phyloP scores from a whole-genome alignment of 805 yeast species.

The Dipodascopsis tothii region DNA sequence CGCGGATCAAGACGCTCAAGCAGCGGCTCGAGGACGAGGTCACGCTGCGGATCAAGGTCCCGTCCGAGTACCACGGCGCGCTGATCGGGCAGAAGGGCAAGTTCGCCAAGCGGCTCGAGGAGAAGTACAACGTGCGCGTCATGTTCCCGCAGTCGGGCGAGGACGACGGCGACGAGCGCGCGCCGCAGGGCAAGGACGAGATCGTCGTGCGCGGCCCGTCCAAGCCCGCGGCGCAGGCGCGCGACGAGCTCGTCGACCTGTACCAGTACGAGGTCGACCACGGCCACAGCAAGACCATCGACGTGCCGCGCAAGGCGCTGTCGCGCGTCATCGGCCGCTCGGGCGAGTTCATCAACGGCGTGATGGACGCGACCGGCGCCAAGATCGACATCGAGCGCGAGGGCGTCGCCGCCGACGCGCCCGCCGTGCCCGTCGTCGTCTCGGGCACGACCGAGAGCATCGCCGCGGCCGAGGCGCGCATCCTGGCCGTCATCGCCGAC shows the following conservation, averaged over 20 bases:
- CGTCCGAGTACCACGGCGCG: conserved; percentile 68
- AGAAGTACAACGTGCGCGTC: conserved; percentile 75
- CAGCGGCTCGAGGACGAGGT: conserved; percentile 79
- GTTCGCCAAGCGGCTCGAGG: conserved; percentile 76
- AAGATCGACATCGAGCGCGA: conserved; percentile 37
- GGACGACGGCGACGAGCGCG: conserved; percentile 8
- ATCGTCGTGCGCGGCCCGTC: conserved; percentile 81
- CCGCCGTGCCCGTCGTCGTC: conserved; percentile 55
- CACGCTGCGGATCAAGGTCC: conserved; percentile 57
- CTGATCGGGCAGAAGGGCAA: conserved; percentile 79
- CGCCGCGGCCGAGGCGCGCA: conserved; percentile 57
- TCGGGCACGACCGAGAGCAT: conserved; percentile 73
- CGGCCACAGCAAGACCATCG: conserved; percentile 57
- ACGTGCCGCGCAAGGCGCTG: conserved; percentile 66
- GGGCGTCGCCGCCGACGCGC: conserved; percentile 40
- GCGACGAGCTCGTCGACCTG: conserved; percentile 75
- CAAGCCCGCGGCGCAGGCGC: conserved; percentile 74
- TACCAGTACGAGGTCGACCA: conserved; percentile 81
- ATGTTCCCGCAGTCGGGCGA: conserved; percentile 55
- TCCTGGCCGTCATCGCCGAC: conserved; percentile 56
- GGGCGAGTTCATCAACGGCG: conserved; percentile 76
- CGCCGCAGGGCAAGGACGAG: conserved; percentile 40
- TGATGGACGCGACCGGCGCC: conserved; percentile 60
- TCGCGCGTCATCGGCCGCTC: conserved; percentile 82
- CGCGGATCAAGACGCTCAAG: conserved; percentile 49